A percentile compares a stretch with the other conserved stretches of the same genome.
These are phyloP conservation scores for Lentinula edodes DNA, from an alignment of 768 basidiomycete species.

Conservation along the genomic window DNA sequence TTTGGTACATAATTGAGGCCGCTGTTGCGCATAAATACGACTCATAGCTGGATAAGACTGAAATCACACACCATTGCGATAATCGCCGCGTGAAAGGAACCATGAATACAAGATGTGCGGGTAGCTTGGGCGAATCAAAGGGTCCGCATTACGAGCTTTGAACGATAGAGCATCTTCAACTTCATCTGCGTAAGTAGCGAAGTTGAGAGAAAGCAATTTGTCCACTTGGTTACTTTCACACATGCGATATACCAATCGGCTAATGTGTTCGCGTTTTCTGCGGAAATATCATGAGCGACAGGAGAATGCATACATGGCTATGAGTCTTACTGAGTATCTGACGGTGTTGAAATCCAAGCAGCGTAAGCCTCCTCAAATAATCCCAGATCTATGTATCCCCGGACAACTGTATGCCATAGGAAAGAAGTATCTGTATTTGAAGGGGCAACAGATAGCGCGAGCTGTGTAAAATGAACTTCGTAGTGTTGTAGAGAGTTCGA, in stretches of 20 bases:
- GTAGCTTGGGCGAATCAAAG: conserved; percentile 79
- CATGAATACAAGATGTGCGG: conserved; percentile 92
- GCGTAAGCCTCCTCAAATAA: conserved; percentile 87
- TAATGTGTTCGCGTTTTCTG: conserved; percentile 80
- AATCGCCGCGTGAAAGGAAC: conserved; percentile 84
- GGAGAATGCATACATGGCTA: conserved; percentile 6
- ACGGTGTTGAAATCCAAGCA: conserved; percentile 67
- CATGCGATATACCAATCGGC: conserved; percentile 84
- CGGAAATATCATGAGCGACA: conserved; percentile 4
- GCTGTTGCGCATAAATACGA: conserved; percentile 40
- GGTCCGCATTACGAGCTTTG: conserved; percentile 92
- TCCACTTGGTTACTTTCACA: conserved; percentile 85
- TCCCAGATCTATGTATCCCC: conserved; percentile 66
- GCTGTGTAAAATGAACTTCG: conserved; percentile 70
- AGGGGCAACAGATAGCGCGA: conserved; percentile 71
- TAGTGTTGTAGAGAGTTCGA: conserved; percentile 45
- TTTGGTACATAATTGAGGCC: conserved; percentile 88
- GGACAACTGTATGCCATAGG: conserved; percentile 78
- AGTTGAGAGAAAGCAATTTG: conserved; percentile 75
- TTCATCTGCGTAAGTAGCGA: conserved; percentile 78
- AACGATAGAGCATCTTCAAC: conserved; percentile 86
- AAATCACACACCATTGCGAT: conserved; percentile 72
- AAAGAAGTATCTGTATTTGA: conserved; percentile 48
- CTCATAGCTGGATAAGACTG: conserved; percentile 6
- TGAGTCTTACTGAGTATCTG: conserved; percentile 67